These are phyloP conservation scores for Fusarium domesticum DNA, from an alignment of 2,329 filamentous ascomycete species.

Conservation along the genomic window DNA sequence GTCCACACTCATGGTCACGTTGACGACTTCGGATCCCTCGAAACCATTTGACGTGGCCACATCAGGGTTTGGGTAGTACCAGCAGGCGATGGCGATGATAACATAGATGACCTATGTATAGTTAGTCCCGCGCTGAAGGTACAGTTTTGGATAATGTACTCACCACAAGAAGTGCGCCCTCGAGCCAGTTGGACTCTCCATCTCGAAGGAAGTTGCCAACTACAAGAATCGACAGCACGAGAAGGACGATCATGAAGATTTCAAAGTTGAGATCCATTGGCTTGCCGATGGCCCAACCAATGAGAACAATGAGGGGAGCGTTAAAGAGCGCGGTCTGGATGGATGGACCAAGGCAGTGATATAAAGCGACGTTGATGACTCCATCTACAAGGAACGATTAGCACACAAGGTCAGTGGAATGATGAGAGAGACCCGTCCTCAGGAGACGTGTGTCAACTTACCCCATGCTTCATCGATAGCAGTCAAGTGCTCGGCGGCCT, in stretches of 20 bases:
- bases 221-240: conserved; percentile 71
- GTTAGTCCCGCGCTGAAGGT: too few species aligned
- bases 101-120: conserved; percentile 36
- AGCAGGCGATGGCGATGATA: conserved; percentile 45
- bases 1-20: conserved; percentile 32
- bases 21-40: conserved; percentile 22
- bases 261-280: conserved; percentile 71
- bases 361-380: conserved; percentile 66
- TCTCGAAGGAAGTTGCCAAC: conserved; percentile 74
- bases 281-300: conserved; percentile 65
- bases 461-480: conserved; percentile 67
- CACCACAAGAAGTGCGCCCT: conserved; percentile 67
- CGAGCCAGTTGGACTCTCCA: conserved; percentile 72
- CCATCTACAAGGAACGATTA: too few species aligned
- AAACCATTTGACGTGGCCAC: conserved; percentile 36
- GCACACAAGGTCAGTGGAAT: too few species aligned
- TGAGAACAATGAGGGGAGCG: conserved; percentile 66
- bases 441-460: too few species aligned
- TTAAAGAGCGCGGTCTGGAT: conserved; percentile 76
- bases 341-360: conserved; percentile 69
- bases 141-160: too few species aligned
- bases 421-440: too few species aligned
- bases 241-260: conserved; percentile 69
- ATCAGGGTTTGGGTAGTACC: conserved; percentile 44
- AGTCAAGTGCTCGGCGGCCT: conserved; percentile 67